A percentile compares a stretch with the other conserved stretches of the same genome.
Evolutionary conservation across 1,139 yeast genomes (phyloP).

Genomic region (Suzukiozyma palmioleophila): DNA sequence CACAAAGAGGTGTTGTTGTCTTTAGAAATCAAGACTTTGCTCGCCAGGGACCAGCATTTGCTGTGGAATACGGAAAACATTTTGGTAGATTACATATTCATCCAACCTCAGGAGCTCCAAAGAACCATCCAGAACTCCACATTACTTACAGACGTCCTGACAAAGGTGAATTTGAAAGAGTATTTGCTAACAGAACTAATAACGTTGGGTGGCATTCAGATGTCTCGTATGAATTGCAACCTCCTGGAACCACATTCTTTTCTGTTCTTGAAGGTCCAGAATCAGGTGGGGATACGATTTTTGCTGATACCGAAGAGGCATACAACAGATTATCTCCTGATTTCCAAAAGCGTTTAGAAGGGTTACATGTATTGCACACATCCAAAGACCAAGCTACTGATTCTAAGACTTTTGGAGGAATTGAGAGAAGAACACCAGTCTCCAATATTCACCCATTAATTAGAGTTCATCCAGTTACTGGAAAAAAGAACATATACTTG

Average conservation of each 20-base stretch:
- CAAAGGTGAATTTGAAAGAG: constrained; percentile 17
- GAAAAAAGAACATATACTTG: constrained; percentile 47
- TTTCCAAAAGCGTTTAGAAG: constrained; percentile 50
- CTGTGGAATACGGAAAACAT: constrained; percentile 50
- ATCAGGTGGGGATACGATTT: constrained; percentile 67
- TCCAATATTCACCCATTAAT: constrained; percentile 51
- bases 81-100: constrained; percentile 71
- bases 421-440: constrained; percentile 41
- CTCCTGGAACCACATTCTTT: constrained; percentile 62
- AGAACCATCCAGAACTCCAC: constrained; percentile 53
- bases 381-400: constrained; percentile 63
- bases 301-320: constrained; percentile 57
- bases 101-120: constrained; percentile 68
- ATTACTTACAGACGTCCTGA: constrained; percentile 54
- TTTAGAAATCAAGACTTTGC: constrained; percentile 63
- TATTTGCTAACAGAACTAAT: constrained; percentile 31
- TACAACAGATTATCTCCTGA: constrained; percentile 62
- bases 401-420: constrained; percentile 34
- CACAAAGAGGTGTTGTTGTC: constrained; percentile 61
- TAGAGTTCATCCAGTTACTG: constrained; percentile 59
- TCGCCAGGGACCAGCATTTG: constrained; percentile 48
- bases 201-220: constrained; percentile 59
- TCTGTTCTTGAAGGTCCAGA: constrained; percentile 57
- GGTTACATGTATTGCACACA: constrained; percentile 57
- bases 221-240: constrained; percentile 62